Conservation (phyloP, 1,284 basidiomycete genomes). For the Leccinum solheimii region DNA sequence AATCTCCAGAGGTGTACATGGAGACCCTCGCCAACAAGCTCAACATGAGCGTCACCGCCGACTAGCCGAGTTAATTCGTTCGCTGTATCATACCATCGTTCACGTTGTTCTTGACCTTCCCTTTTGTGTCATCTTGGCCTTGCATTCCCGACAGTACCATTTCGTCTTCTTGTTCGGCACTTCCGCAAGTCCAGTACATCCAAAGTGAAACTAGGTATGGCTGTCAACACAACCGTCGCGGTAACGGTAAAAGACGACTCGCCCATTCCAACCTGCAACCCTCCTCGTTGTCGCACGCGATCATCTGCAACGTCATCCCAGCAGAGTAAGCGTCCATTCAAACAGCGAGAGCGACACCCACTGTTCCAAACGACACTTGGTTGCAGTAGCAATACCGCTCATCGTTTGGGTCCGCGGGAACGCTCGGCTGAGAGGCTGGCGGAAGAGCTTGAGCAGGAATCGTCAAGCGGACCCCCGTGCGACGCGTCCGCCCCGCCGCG, state of each 20-base stretch:
- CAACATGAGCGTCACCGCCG: conserved; percentile 53
- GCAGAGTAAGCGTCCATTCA: conserved; percentile 8
- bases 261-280: conserved; percentile 79
- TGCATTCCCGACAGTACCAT: conserved; percentile 76
- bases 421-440: conserved; percentile 13
- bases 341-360: conserved; percentile 36
- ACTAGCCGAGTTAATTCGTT: conserved; percentile 34
- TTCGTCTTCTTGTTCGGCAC: conserved; percentile 57
- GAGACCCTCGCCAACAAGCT: conserved; percentile 72
- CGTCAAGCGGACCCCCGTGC: conserved; percentile 41
- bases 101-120: conserved; percentile 26
- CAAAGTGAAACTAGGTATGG: conserved; percentile 65
- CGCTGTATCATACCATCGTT: conserved; percentile 18
- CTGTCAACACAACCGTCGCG: conserved; percentile 14
- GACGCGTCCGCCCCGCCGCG: conserved; percentile 20
- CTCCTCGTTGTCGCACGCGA: conserved; percentile 70
- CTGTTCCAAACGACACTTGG: conserved; percentile 73
- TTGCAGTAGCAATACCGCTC: conserved; percentile 76
- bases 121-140: conserved; percentile 32
- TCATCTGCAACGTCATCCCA: conserved; percentile 59
- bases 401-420: conserved; percentile 48
- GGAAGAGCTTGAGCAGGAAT: conserved; percentile 35
- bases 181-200: conserved; percentile 63
- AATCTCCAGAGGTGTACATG: conserved; percentile 61
- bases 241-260: conserved; percentile 27